A percentile compares a stretch with the other conserved stretches of the same genome.
phyloP scores from a whole-genome alignment of 257 asterid genomes.

The Hygrophila difformis region DNA sequence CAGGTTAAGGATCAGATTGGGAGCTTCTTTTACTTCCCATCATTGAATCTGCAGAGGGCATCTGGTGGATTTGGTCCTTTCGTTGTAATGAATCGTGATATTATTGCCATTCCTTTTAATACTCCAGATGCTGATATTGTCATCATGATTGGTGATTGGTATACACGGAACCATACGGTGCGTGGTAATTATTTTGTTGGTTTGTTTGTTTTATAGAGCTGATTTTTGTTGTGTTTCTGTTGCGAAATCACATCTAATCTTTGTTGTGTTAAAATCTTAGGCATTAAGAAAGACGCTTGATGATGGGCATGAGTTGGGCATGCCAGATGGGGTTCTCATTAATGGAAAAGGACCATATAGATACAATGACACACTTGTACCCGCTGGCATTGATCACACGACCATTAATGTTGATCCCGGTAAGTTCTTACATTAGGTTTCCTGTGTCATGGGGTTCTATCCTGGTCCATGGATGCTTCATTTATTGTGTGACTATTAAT shows the following conservation, averaged over 20 bases:
- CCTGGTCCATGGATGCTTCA: background rate
- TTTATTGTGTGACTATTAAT: background rate
- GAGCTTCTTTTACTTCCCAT: constrained; percentile 82
- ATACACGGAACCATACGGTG: constrained; percentile 68
- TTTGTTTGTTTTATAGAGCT: constrained; percentile 1
- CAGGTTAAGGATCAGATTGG: constrained; percentile 99
- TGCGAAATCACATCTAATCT: background rate
- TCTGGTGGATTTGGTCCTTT: constrained; percentile 89
- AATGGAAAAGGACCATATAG: constrained; percentile 95
- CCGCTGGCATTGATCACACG: constrained; percentile 74
- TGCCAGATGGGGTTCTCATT: constrained; percentile 93
- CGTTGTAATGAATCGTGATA: constrained; percentile 49
- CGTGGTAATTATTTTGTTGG: constrained; percentile 21
- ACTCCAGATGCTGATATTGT: constrained; percentile 80
- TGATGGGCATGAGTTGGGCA: constrained; percentile 62
- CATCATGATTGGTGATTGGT: constrained; percentile 94
- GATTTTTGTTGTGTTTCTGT: background rate
- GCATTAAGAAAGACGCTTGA: constrained; percentile 60
- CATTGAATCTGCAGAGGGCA: constrained; percentile 83
- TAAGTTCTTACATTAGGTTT: constrained; percentile 10
- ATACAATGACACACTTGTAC: constrained; percentile 72
- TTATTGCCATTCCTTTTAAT: constrained; percentile 60
- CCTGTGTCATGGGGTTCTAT: background rate
- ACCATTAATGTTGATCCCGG: constrained; percentile 88
- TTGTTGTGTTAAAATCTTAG: constrained; percentile 23